These are phyloP conservation scores for Pyricularia sp. DNA, from an alignment of 2,329 filamentous ascomycete species.

Conservation along the genomic window DNA sequence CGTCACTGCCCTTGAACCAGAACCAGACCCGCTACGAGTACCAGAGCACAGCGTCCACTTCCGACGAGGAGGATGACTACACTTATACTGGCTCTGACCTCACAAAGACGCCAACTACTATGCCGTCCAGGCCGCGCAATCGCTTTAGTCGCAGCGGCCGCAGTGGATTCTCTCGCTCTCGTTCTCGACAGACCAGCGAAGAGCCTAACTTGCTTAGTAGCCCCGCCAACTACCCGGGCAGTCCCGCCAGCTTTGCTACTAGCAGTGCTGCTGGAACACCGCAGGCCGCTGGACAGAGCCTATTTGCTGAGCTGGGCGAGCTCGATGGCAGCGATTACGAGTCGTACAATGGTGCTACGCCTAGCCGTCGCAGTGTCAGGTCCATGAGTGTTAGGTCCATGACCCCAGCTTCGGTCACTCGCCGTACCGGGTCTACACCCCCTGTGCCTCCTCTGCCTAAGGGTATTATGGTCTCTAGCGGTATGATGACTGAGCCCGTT, in stretches of 20 bases:
- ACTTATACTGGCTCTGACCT: constrained; percentile 27
- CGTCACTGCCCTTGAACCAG: constrained; percentile 33
- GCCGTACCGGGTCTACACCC: constrained; percentile 31
- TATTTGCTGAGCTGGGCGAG: constrained; percentile 85
- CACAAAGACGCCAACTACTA: constrained; percentile 52
- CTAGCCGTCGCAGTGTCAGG: constrained; percentile 37
- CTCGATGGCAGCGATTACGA: constrained; percentile 69
- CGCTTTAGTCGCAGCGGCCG: constrained; percentile 61
- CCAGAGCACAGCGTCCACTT: constrained; percentile 83
- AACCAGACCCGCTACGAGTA: constrained; percentile 56
- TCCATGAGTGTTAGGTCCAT: constrained; percentile 33
- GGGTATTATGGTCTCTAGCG: constrained; percentile 48
- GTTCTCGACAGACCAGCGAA: constrained; percentile 52
- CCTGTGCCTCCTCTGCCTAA: constrained; percentile 40
- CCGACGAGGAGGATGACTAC: constrained; percentile 64
- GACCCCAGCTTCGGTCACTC: constrained; percentile 37
- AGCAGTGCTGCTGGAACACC: constrained; percentile 40
- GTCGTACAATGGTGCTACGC: constrained; percentile 44
- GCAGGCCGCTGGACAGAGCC: constrained; percentile 53
- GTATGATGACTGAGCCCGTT: constrained; percentile 52
- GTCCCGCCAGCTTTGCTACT: constrained; percentile 40
- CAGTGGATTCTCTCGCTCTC: constrained; percentile 42
- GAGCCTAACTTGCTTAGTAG: constrained; percentile 49
- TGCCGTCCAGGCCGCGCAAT: constrained; percentile 60
- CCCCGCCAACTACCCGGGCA: constrained; percentile 42